Evolutionary conservation across 768 basidiomycete genomes (phyloP).

Genomic region (Rickenella mellea): DNA sequence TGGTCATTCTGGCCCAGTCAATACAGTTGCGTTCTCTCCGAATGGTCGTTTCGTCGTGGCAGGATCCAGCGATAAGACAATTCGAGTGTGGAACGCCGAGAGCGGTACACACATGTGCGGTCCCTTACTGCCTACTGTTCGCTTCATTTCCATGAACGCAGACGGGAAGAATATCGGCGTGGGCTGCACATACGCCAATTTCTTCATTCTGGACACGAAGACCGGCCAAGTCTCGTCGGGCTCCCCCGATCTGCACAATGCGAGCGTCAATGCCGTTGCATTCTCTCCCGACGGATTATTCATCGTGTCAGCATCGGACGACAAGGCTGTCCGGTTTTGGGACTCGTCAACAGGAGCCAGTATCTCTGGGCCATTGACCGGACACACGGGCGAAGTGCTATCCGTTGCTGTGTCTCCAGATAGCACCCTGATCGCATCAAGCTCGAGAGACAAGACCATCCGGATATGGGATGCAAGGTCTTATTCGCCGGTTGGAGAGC

Average conservation of each 20-base stretch:
- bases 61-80: conserved; percentile 25
- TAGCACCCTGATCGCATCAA: not conserved
- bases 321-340: conserved; percentile 45
- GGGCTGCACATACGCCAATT: not conserved
- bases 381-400: conserved; percentile 11
- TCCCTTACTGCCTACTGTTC: too few species aligned
- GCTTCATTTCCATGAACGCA: not conserved
- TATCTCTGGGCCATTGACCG: conserved; percentile 8
- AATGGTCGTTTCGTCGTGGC: conserved; percentile 33
- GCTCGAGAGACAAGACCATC: not conserved
- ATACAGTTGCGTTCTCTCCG: conserved; percentile 31
- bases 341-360: conserved; percentile 30
- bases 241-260: too few species aligned
- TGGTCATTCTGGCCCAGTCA: conserved; percentile 15
- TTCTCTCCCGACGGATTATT: conserved; percentile 44
- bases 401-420: conserved; percentile 15
- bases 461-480: not conserved
- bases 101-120: not conserved
- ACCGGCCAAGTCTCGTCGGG: not conserved
- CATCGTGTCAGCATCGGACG: conserved; percentile 42
- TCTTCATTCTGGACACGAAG: not conserved
- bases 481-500: not conserved
- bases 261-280: too few species aligned
- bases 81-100: conserved; percentile 8
- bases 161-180: not conserved